Percentiles rank a stretch among this genome's conserved stretches.
Evolutionary conservation across 2,329 filamentous ascomycete species (phyloP).

Genomic region (Lasiodiplodia theobromae): DNA sequence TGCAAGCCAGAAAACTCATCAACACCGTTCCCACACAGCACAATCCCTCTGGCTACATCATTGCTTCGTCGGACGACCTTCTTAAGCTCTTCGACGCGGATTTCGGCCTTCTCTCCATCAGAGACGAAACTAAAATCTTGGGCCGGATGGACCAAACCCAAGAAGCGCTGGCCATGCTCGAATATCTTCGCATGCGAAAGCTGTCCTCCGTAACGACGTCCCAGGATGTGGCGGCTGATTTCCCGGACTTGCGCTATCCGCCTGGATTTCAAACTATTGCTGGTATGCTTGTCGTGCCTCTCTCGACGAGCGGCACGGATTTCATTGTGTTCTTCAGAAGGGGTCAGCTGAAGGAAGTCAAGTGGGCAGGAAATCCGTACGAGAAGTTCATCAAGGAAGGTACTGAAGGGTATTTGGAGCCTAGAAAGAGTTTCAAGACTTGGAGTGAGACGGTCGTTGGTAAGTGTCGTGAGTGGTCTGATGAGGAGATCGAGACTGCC

Average conservation of each 20-base stretch:
- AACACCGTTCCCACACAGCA: constrained; percentile 81
- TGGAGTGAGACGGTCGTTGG: constrained; percentile 85
- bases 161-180: constrained; percentile 82
- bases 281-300: constrained; percentile 80
- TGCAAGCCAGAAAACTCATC: constrained; percentile 87
- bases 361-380: constrained; percentile 87
- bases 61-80: constrained; percentile 86
- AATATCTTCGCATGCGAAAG: constrained; percentile 79
- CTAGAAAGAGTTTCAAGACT: constrained; percentile 77
- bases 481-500: constrained; percentile 88
- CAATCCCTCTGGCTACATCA: constrained; percentile 88
- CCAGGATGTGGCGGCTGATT: constrained; percentile 77
- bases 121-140: constrained; percentile 87
- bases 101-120: constrained; percentile 83
- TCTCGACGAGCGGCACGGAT: constrained; percentile 77
- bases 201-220: constrained; percentile 79
- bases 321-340: constrained; percentile 93
- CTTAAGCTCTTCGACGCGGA: constrained; percentile 86
- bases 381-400: constrained; percentile 78
- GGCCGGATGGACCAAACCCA: constrained; percentile 78
- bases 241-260: constrained; percentile 79
- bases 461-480: constrained; percentile 85
- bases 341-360: constrained; percentile 76
- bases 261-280: constrained; percentile 82
- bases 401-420: constrained; percentile 77